Conservation (phyloP, 768 basidiomycete genomes). For the Xerocomus spinulosus region DNA sequence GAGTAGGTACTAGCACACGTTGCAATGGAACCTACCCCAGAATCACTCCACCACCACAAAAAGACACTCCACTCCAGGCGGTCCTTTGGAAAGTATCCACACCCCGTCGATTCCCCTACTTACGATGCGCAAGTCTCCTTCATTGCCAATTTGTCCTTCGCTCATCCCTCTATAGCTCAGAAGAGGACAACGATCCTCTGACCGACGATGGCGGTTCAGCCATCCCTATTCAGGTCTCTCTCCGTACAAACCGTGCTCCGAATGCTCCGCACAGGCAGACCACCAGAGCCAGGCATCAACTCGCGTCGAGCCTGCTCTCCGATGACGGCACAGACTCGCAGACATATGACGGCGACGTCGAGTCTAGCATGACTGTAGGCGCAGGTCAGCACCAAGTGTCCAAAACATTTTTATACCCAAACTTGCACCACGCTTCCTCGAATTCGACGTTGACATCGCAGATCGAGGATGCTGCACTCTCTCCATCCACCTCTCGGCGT, state of each 20-base stretch:
- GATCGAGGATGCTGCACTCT: constrained; percentile 18
- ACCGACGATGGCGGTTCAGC: constrained; percentile 68
- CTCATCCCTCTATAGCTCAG: constrained; percentile 48
- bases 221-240: constrained; percentile 39
- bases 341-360: constrained; percentile 88
- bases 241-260: constrained; percentile 23
- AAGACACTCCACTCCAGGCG: constrained; percentile 44
- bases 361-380: constrained; percentile 65
- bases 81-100: constrained; percentile 67
- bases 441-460: constrained; percentile 51
- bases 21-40: constrained; percentile 21
- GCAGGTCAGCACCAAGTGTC: constrained; percentile 37
- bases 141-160: background rate
- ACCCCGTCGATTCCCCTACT: constrained; percentile 62
- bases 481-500: constrained; percentile 19
- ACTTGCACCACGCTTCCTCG: constrained; percentile 42
- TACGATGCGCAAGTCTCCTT: constrained; percentile 59
- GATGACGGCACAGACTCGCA: constrained; percentile 80
- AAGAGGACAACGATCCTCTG: constrained; percentile 84
- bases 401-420: constrained; percentile 25
- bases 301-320: constrained; percentile 51
- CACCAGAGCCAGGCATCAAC: constrained; percentile 43
- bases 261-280: constrained; percentile 27
- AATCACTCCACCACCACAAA: constrained; percentile 31
- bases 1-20: no score